phyloP scores from a whole-genome alignment of 2,329 filamentous ascomycete species.

The Diaporthe ilicicola region DNA sequence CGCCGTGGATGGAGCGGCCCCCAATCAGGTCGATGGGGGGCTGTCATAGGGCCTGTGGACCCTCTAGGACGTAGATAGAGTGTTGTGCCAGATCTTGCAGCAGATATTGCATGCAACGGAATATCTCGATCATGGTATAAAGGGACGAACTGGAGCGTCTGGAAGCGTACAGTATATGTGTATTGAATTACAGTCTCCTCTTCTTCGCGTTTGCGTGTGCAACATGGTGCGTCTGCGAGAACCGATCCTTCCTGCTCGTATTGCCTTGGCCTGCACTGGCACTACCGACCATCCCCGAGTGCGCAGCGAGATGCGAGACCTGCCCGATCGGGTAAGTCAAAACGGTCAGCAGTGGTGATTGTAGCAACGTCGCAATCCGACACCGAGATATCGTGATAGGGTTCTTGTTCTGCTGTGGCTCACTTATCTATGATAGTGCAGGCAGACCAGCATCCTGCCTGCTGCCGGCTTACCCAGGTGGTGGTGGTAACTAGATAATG shows the following conservation, averaged over 20 bases:
- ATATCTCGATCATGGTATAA: background rate
- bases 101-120: background rate
- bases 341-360: conserved; percentile 8
- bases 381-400: conserved; percentile 20
- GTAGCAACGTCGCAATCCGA: conserved; percentile 10
- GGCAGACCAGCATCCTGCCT: background rate
- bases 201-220: background rate
- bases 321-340: conserved; percentile 16
- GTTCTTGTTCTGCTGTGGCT: background rate
- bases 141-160: no score
- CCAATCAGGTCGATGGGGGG: background rate
- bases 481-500: conserved; percentile 11
- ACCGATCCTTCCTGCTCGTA: background rate
- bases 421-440: conserved; percentile 10
- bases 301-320: conserved; percentile 15
- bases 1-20: conserved; percentile 7
- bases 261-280: conserved; percentile 4
- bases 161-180: background rate
- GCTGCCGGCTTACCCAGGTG: background rate
- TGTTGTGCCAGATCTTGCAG: background rate
- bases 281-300: background rate
- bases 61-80: background rate
- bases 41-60: background rate
- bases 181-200: background rate
- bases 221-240: background rate